Conservation (phyloP, 2,329 filamentous ascomycete genomes). For the Alternaria triticimaculans region DNA sequence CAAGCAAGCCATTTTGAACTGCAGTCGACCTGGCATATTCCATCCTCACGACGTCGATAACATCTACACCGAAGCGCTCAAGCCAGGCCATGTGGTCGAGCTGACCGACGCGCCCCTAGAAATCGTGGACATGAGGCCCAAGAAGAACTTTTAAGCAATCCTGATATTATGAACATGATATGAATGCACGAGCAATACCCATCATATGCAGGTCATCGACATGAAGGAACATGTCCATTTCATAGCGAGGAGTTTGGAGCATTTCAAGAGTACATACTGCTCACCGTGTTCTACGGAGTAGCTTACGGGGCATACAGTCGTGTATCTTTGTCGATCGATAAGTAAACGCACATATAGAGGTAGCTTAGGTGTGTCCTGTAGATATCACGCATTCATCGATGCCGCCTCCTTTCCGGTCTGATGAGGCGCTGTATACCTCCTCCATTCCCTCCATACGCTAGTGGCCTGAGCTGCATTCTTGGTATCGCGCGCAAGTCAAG, state of each 20-base stretch:
- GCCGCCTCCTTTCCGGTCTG: background rate
- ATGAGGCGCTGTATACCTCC: background rate
- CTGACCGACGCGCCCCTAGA: conserved; percentile 65
- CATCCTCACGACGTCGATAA: conserved; percentile 76
- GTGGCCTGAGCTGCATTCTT: background rate
- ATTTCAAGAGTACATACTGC: background rate
- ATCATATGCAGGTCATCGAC: background rate
- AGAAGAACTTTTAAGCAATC: conserved; percentile 24
- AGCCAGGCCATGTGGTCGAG: conserved; percentile 65
- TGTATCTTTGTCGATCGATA: background rate
- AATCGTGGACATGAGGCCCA: conserved; percentile 65
- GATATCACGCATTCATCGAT: background rate
- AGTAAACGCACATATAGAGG: background rate
- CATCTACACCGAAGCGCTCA: conserved; percentile 76
- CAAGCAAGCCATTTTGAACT: conserved; percentile 81
- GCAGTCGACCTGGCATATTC: conserved; percentile 79
- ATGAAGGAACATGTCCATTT: background rate
- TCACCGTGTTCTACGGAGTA: background rate
- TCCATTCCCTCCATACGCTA: background rate
- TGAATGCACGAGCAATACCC: background rate
- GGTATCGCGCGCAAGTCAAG: background rate
- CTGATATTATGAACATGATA: background rate
- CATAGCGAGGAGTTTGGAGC: conserved; percentile 14
- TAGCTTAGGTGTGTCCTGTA: background rate
- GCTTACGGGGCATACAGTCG: background rate